Conservation (phyloP, 768 basidiomycete species). For the Pleurotus salmoneostramineus region DNA sequence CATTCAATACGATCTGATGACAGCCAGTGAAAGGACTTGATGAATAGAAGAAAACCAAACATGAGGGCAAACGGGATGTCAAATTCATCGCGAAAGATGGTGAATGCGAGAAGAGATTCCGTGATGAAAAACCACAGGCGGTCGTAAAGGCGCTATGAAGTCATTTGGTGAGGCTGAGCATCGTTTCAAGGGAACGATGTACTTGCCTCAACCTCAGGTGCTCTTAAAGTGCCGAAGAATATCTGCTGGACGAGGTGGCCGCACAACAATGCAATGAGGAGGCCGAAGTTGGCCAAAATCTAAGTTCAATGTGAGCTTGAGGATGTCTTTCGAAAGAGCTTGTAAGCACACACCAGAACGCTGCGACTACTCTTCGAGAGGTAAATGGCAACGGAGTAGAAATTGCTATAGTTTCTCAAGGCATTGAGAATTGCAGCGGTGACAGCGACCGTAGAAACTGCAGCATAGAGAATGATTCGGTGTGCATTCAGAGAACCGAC, state of each 20-base stretch:
- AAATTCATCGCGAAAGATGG: slow-evolving; percentile 95
- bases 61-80: slow-evolving; percentile 89
- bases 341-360: slow-evolving; percentile 61
- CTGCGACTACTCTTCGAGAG: slow-evolving; percentile 94
- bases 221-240: slow-evolving; percentile 87
- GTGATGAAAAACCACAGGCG: slow-evolving; percentile 97
- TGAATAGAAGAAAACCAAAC: slow-evolving; percentile 91
- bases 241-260: slow-evolving; percentile 79
- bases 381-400: slow-evolving; percentile 90
- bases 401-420: slow-evolving; percentile 80
- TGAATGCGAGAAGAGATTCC: slow-evolving; percentile 92
- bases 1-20: slow-evolving; percentile 94
- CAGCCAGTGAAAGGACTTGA: slow-evolving; percentile 99
- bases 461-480: slow-evolving; percentile 64
- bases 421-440: slow-evolving; percentile 75
- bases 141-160: slow-evolving; percentile 83
- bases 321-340: neutral
- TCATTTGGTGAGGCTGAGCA: neutral
- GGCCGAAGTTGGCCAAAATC: slow-evolving; percentile 89
- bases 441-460: slow-evolving; percentile 66
- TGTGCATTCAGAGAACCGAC: slow-evolving; percentile 52
- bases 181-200: neutral
- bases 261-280: slow-evolving; percentile 70
- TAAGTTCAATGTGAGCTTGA: slow-evolving; percentile 23
- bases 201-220: slow-evolving; percentile 88